These are phyloP conservation scores for Diospyros kaki DNA, from an alignment of 148 eudicot genomes.

Conservation along the genomic window DNA sequence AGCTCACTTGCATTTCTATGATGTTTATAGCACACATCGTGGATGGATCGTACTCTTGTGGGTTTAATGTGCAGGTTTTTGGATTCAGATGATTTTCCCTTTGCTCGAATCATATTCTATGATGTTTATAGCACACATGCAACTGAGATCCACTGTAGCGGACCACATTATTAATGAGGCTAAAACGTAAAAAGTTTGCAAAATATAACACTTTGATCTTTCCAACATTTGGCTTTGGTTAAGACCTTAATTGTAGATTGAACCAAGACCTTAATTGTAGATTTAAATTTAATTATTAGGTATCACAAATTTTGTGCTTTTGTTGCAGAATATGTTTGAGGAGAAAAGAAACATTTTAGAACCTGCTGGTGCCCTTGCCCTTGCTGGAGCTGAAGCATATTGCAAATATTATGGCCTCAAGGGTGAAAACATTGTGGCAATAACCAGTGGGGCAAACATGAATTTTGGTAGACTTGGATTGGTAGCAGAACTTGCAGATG, in stretches of 20 bases:
- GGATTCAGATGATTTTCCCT: too few relatives aligned
- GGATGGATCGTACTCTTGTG: too few relatives aligned
- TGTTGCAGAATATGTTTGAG: constrained; percentile 85
- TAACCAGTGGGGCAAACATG: constrained; percentile 98
- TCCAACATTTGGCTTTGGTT: too few relatives aligned
- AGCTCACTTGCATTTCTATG: neutral
- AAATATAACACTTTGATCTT: neutral
- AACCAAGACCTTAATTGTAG: too few relatives aligned
- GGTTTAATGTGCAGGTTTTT: too few relatives aligned
- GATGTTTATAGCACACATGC: too few relatives aligned
- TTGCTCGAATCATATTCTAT: too few relatives aligned
- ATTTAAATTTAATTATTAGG: neutral
- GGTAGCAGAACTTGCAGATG: constrained; percentile 97
- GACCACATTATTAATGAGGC: too few relatives aligned
- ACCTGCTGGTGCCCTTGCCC: constrained; percentile 98
- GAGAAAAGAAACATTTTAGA: constrained; percentile 96
- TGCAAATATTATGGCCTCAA: constrained; percentile 84
- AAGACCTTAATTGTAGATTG: neutral
- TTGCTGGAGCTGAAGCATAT: constrained; percentile 99
- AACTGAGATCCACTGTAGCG: too few relatives aligned
- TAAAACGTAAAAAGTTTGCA: too few relatives aligned
- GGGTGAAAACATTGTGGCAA: constrained; percentile 73
- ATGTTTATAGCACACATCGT: neutral
- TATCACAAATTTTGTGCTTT: neutral
- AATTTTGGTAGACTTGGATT: constrained; percentile 91